These are phyloP conservation scores for Leccinum fuscescens DNA, from an alignment of 1,284 basidiomycete species.

Conservation along the genomic window DNA sequence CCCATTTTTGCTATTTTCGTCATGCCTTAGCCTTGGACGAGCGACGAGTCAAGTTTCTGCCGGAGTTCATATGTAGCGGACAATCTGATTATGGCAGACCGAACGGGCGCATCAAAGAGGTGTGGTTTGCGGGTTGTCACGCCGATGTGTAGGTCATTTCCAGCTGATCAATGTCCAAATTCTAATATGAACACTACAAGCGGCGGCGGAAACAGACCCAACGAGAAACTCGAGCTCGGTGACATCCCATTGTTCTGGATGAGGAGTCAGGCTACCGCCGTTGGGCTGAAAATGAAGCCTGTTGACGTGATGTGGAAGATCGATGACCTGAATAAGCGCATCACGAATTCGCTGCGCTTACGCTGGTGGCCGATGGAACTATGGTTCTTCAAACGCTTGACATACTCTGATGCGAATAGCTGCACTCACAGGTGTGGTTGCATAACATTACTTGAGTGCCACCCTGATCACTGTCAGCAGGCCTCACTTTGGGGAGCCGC, in stretches of 20 bases:
- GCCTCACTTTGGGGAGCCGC: conserved; percentile 28
- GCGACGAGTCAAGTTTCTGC: too few relatives aligned
- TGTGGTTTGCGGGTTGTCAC: conserved; percentile 38
- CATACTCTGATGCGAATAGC: conserved; percentile 26
- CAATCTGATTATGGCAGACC: too few relatives aligned
- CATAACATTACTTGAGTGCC: too few relatives aligned
- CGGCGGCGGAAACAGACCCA: conserved; percentile 32
- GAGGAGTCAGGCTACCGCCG: conserved; percentile 28
- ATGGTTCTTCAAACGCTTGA: conserved; percentile 26
- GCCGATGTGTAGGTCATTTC: conserved; percentile 33
- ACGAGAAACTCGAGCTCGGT: conserved; percentile 27
- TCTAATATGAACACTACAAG: conserved; percentile 10
- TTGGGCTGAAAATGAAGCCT: conserved; percentile 23
- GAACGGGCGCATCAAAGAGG: conserved; percentile 31
- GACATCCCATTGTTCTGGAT: conserved; percentile 36
- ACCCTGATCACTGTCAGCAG: conserved; percentile 19
- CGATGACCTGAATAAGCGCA: conserved; percentile 27
- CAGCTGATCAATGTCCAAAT: not conserved
- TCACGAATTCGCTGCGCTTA: conserved; percentile 21
- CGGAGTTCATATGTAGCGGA: too few relatives aligned
- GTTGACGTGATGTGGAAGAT: conserved; percentile 30
- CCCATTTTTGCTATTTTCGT: too few relatives aligned
- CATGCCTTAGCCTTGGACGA: too few relatives aligned
- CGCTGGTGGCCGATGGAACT: conserved; percentile 31
- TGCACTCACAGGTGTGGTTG: conserved; percentile 18